A percentile compares a stretch with the other conserved stretches of the same genome.
These are phyloP conservation scores for Sugiyamaella boreocaroliniensis DNA, from an alignment of 805 yeast genomes.

Conservation along the genomic window DNA sequence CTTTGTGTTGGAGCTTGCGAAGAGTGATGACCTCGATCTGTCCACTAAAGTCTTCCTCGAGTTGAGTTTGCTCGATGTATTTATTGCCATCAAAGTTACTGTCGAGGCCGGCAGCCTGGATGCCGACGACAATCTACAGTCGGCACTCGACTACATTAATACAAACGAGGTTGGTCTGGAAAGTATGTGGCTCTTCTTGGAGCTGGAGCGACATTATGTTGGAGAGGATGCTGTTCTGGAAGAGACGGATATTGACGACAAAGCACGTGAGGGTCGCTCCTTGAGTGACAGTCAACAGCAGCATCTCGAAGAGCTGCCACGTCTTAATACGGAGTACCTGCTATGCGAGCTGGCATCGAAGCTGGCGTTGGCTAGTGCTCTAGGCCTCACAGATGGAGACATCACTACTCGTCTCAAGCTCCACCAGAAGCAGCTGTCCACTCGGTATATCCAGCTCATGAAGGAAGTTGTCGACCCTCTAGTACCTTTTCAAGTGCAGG, in stretches of 20 bases:
- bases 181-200: slow-evolving; percentile 32
- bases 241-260: slow-evolving; percentile 27
- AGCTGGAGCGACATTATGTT: slow-evolving; percentile 42
- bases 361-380: slow-evolving; percentile 32
- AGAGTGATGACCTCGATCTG: not conserved
- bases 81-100: slow-evolving; percentile 16
- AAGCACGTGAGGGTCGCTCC: not conserved
- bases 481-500: not conserved
- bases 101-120: not conserved
- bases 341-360: slow-evolving; percentile 39
- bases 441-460: slow-evolving; percentile 10
- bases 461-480: not conserved
- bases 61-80: slow-evolving; percentile 18
- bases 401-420: slow-evolving; percentile 33
- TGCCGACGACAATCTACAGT: slow-evolving; percentile 20
- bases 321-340: slow-evolving; percentile 33
- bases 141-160: slow-evolving; percentile 27
- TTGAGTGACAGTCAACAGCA: not conserved
- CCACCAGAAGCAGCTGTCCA: slow-evolving; percentile 25
- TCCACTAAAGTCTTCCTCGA: slow-evolving; percentile 3
- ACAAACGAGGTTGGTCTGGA: slow-evolving; percentile 33
- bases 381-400: slow-evolving; percentile 30
- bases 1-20: not conserved
- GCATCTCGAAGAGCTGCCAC: slow-evolving; percentile 36
- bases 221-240: slow-evolving; percentile 21